These are phyloP conservation scores for Cryptococcus sp. DNA, from an alignment of 1,284 basidiomycete species.

Conservation along the genomic window DNA sequence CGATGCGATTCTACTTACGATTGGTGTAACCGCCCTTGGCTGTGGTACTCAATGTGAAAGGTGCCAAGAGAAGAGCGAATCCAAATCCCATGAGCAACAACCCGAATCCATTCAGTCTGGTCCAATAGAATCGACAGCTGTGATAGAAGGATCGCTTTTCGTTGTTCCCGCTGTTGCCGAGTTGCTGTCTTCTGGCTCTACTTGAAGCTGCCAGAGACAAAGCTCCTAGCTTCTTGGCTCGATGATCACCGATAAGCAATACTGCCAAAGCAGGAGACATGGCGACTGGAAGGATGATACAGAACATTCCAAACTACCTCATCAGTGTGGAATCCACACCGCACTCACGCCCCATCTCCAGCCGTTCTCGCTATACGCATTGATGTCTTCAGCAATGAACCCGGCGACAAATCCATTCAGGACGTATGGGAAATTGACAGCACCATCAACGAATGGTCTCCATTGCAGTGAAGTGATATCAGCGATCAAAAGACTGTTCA, in stretches of 20 bases:
- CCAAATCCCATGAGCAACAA: slow-evolving; percentile 43
- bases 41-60: slow-evolving; percentile 37
- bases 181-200: slow-evolving; percentile 9
- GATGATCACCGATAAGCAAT: slow-evolving; percentile 43
- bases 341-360: slow-evolving; percentile 64
- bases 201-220: slow-evolving; percentile 20
- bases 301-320: slow-evolving; percentile 40
- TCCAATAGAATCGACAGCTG: not conserved
- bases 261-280: slow-evolving; percentile 32
- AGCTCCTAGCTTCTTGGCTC: slow-evolving; percentile 37
- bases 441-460: slow-evolving; percentile 67
- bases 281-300: slow-evolving; percentile 40
- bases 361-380: slow-evolving; percentile 42
- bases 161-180: too few relatives aligned
- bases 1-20: slow-evolving; percentile 31
- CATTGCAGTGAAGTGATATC: slow-evolving; percentile 73
- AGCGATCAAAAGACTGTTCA: slow-evolving; percentile 47
- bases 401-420: slow-evolving; percentile 39
- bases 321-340: not conserved
- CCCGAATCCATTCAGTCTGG: slow-evolving; percentile 43
- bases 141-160: not conserved
- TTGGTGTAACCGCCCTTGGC: slow-evolving; percentile 42
- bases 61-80: slow-evolving; percentile 44
- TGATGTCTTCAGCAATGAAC: slow-evolving; percentile 59
- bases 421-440: slow-evolving; percentile 63